Conservation (phyloP, 139 green algal species). For the Pleodorina starrii region DNA sequence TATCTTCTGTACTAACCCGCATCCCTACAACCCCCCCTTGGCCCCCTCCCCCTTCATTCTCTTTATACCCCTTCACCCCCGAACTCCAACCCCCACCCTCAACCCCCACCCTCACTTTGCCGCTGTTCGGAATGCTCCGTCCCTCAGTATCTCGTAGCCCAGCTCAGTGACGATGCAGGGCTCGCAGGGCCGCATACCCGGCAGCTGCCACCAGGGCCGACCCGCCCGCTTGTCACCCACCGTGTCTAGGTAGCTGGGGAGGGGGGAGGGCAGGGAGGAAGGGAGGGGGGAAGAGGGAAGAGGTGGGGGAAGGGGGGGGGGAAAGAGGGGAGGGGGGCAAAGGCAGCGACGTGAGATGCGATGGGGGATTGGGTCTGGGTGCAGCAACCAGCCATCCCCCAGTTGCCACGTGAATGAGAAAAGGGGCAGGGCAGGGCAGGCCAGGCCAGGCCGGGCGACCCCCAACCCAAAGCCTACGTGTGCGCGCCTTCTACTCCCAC, state of each 20-base stretch:
- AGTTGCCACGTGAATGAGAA: too few relatives aligned
- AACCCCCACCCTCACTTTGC: too few relatives aligned
- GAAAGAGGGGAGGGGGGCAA: not conserved
- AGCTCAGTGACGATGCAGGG: slow-evolving; percentile 6
- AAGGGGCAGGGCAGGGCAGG: too few relatives aligned
- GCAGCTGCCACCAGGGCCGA: not conserved
- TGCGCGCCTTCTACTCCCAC: not conserved
- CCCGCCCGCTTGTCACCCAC: not conserved
- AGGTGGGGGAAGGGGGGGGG: not conserved
- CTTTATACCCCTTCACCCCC: too few relatives aligned
- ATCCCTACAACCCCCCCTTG: too few relatives aligned
- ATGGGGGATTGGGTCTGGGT: too few relatives aligned
- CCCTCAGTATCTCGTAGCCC: not conserved
- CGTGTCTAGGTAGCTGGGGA: not conserved
- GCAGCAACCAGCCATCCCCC: too few relatives aligned
- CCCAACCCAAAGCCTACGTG: too few relatives aligned
- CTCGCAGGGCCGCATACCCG: slow-evolving; percentile 11
- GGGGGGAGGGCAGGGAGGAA: not conserved
- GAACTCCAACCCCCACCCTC: too few relatives aligned
- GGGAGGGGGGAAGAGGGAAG: not conserved
- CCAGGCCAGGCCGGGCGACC: too few relatives aligned
- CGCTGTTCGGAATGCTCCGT: not conserved
- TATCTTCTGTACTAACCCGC: too few relatives aligned
- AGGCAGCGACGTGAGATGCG: too few relatives aligned
- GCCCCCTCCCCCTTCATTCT: not conserved